These are phyloP conservation scores for Talaromyces sp. DNA, from an alignment of 2,329 filamentous ascomycete species.

Conservation along the genomic window DNA sequence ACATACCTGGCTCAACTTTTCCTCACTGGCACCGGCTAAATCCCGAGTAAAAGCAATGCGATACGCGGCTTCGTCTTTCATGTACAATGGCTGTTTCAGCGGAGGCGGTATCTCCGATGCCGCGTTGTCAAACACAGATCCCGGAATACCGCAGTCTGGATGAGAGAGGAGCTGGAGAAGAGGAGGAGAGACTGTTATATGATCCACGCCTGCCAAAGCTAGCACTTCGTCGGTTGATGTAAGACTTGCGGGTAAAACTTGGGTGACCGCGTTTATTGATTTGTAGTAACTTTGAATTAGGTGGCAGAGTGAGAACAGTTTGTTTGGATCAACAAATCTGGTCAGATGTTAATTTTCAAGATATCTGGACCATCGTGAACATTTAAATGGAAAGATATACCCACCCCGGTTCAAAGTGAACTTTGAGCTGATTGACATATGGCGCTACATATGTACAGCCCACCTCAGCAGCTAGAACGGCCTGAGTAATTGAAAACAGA, in stretches of 20 bases:
- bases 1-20: slow-evolving; percentile 45
- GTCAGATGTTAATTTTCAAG: not conserved
- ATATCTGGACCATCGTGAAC: not conserved
- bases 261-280: slow-evolving; percentile 37
- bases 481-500: slow-evolving; percentile 60
- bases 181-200: slow-evolving; percentile 56
- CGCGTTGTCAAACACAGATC: slow-evolving; percentile 24
- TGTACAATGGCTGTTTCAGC: slow-evolving; percentile 20
- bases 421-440: slow-evolving; percentile 61
- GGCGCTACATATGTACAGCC: slow-evolving; percentile 61
- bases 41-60: slow-evolving; percentile 50
- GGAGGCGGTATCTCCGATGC: slow-evolving; percentile 10
- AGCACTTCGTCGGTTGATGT: slow-evolving; percentile 57
- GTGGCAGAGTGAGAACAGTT: slow-evolving; percentile 46
- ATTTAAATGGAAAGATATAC: not conserved
- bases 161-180: slow-evolving; percentile 47
- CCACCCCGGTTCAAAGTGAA: slow-evolving; percentile 51
- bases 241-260: slow-evolving; percentile 55
- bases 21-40: slow-evolving; percentile 36
- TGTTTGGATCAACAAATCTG: slow-evolving; percentile 25
- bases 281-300: slow-evolving; percentile 52
- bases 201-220: slow-evolving; percentile 53
- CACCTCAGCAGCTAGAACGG: slow-evolving; percentile 53
- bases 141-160: slow-evolving; percentile 12
- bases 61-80: slow-evolving; percentile 46